These are phyloP conservation scores for Fusarium bactridioides DNA, from an alignment of 2,329 filamentous ascomycete species.

Conservation along the genomic window DNA sequence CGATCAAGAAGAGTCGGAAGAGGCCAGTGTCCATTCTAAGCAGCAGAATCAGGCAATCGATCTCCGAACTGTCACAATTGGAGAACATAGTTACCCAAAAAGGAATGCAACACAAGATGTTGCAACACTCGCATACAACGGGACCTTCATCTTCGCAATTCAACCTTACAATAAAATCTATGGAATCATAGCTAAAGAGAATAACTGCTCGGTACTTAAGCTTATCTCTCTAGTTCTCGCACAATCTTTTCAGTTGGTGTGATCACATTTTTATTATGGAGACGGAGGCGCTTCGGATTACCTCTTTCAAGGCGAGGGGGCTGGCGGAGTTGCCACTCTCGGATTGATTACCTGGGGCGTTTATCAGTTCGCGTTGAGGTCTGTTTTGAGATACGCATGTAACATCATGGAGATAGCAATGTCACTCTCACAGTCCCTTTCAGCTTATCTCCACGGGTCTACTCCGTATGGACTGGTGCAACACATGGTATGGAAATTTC, in stretches of 20 bases:
- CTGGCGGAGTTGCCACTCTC: conserved; percentile 19
- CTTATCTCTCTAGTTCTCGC: neutral
- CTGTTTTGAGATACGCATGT: neutral
- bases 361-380: neutral
- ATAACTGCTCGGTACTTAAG: neutral
- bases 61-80: rapidly evolving
- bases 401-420: neutral
- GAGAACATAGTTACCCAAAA: conserved; percentile 41
- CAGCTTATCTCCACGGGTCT: neutral
- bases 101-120: conserved; percentile 46
- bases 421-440: neutral
- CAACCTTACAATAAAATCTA: neutral
- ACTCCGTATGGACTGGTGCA: neutral
- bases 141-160: conserved; percentile 15
- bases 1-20: too few species aligned
- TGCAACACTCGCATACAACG: conserved; percentile 42
- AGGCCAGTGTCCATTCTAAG: conserved; percentile 51
- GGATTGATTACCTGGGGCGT: neutral
- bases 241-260: conserved; percentile 24
- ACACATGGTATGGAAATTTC: too few species aligned
- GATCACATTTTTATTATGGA: conserved; percentile 35
- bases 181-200: neutral
- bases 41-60: neutral
- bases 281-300: conserved; percentile 14
- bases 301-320: conserved; percentile 18